Evolutionary conservation across 2,329 filamentous ascomycete genomes (phyloP), one percentile per base, ranked within the genome.

Genomic region (Nothomitra cinnamomea): DNA sequence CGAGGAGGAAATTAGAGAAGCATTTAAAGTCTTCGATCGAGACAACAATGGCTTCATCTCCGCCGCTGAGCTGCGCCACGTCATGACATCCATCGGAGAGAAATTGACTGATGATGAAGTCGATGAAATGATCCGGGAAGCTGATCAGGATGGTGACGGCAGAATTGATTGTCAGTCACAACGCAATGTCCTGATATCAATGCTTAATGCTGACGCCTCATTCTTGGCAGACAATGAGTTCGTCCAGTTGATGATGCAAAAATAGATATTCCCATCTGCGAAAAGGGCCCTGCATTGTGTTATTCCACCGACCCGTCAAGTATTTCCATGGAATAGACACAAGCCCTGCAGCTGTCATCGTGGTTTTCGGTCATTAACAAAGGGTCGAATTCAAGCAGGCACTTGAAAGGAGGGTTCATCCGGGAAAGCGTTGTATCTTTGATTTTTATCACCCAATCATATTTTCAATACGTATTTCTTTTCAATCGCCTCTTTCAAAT

Each of bases 181-280:
- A 51, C 15, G 21, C 5, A 15, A 51, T 19, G 24, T 2, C 13
- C 47, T n/a, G n/a, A 28, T 7, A 10, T 5, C 13, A n/a, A 13
- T 22, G 13, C 17, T 10, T 24, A 28, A 15, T 38, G 56, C 67
- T 64, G 67, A 64, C 56, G 35, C 55, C 32, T 15, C 21, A 6
- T 24, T 43, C 41, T 17, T 50, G 15, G 48, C 62, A 90, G 85
- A 90, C 73, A 90, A 90, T 75, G 86, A 92, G 71, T 92, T 92
- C 66, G 86, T 92, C 62, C 86, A 92, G 73, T 82, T 92, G 67
- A 92, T 92, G 86, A 90, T 92, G 86, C 86, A 92, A 78, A 90
- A 90, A 77, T 90, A 86, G 76, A 48, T 28, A 28, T 22, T 15
- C 43, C 43, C 13, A 68, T 58, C 56, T 24, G 22, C n/a, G 12